Evolutionary conservation across 257 asterid genomes (phyloP).

Genomic region (Scutellaria baicalensis): DNA sequence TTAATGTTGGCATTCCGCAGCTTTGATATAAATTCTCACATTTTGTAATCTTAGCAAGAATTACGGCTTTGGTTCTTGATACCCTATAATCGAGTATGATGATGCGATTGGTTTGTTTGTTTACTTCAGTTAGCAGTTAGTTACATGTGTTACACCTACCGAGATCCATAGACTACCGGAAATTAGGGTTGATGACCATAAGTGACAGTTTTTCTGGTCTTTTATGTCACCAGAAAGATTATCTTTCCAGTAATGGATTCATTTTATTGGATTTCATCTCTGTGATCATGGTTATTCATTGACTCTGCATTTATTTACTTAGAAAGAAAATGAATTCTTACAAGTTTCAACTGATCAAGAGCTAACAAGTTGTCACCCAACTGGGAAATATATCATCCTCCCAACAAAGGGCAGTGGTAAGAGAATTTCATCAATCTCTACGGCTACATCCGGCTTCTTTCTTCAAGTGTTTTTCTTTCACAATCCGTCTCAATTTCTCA

Average conservation of each 20-base stretch:
- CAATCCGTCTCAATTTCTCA: conserved; percentile 33
- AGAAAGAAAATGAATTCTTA: no score
- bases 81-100: not conserved
- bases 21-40: not conserved
- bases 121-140: not conserved
- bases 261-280: not conserved
- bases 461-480: conserved; percentile 43
- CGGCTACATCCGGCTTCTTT: conserved; percentile 42
- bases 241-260: not conserved
- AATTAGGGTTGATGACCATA: not conserved
- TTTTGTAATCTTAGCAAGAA: conserved; percentile 10
- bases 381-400: no score
- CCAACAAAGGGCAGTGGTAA: conserved; percentile 12
- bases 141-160: not conserved
- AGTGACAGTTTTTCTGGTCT: not conserved
- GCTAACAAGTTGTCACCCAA: no score
- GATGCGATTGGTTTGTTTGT: no score
- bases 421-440: conserved; percentile 27
- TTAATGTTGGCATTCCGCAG: not conserved
- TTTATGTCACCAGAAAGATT: not conserved
- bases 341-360: no score
- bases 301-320: not conserved
- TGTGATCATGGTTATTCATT: not conserved
- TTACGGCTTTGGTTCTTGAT: not conserved
- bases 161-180: not conserved